Percentiles rank a stretch among this genome's conserved stretches.
These are phyloP conservation scores for Astrothelium subdiscretum DNA, from an alignment of 495 filamentous ascomycete genomes.

Conservation along the genomic window DNA sequence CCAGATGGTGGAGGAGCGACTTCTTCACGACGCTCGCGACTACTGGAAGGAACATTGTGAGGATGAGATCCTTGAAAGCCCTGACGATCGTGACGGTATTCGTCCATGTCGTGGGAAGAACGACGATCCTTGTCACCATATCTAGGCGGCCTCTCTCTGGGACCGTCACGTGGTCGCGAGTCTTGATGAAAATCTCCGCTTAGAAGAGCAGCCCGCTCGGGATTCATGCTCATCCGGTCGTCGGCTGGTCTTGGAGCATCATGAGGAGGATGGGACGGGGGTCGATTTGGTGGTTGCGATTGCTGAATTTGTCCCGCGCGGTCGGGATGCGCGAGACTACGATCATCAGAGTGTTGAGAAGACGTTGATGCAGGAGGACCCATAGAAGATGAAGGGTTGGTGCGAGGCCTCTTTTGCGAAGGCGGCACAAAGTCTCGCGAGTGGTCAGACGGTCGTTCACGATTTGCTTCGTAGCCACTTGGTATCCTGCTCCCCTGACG, in stretches of 20 bases:
- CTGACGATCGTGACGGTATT: conserved; percentile 10
- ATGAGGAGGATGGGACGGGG: conserved; percentile 9
- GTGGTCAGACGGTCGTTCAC: background rate
- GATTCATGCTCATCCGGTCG: conserved; percentile 35
- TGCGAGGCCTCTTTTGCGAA: background rate
- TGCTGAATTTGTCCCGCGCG: background rate
- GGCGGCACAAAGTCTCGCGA: background rate
- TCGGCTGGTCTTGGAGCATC: conserved; percentile 7
- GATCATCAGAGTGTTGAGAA: background rate
- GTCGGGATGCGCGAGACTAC: background rate
- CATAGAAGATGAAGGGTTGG: conserved; percentile 3
- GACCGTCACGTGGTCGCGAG: conserved; percentile 4
- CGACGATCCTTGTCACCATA: background rate
- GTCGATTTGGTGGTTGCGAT: background rate
- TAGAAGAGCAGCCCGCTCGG: conserved; percentile 46
- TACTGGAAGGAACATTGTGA: background rate
- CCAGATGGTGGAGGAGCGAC: conserved; percentile 18
- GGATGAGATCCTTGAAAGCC: conserved; percentile 10
- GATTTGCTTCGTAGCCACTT: background rate
- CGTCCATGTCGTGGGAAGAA: conserved; percentile 4
- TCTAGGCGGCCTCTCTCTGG: conserved; percentile 2
- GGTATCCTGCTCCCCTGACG: background rate
- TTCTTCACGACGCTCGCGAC: conserved; percentile 22
- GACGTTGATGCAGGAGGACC: conserved; percentile 6
- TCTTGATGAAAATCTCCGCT: background rate